These are phyloP conservation scores for Astraeus odoratus DNA, from an alignment of 768 basidiomycete species.

Conservation along the genomic window DNA sequence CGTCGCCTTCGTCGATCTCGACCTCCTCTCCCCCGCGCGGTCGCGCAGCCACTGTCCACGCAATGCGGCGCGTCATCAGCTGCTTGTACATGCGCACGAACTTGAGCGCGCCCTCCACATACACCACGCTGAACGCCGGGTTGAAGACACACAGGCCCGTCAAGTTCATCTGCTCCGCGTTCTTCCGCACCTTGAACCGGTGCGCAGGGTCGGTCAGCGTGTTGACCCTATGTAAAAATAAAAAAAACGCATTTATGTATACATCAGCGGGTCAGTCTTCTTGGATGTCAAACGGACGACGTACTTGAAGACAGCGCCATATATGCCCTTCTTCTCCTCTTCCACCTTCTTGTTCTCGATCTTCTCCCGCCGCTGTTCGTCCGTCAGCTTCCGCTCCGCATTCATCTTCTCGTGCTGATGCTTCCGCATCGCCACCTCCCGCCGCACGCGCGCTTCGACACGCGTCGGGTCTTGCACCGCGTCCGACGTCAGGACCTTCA, in stretches of 20 bases:
- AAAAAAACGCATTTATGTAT: background rate
- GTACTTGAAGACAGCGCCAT: slow-evolving; percentile 87
- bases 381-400: slow-evolving; percentile 81
- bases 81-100: slow-evolving; percentile 82
- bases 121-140: slow-evolving; percentile 82
- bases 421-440: slow-evolving; percentile 88
- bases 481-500: slow-evolving; percentile 96
- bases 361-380: slow-evolving; percentile 87
- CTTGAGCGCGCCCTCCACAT: slow-evolving; percentile 88
- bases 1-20: slow-evolving; percentile 50
- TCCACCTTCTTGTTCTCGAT: slow-evolving; percentile 77
- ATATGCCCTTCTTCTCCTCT: slow-evolving; percentile 80
- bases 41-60: slow-evolving; percentile 89
- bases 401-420: slow-evolving; percentile 93
- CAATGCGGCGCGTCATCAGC: slow-evolving; percentile 80
- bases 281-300: slow-evolving; percentile 32
- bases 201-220: slow-evolving; percentile 88
- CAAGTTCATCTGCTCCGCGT: slow-evolving; percentile 85
- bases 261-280: too few relatives aligned
- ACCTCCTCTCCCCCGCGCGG: slow-evolving; percentile 69
- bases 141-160: slow-evolving; percentile 90
- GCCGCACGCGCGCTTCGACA: slow-evolving; percentile 89
- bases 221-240: slow-evolving; percentile 54
- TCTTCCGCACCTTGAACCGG: slow-evolving; percentile 94
- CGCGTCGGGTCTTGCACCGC: slow-evolving; percentile 97